Percentiles rank a stretch among this genome's conserved stretches.
These are phyloP conservation scores for Leccinum truebloodii DNA, from an alignment of 768 basidiomycete genomes.

Conservation along the genomic window DNA sequence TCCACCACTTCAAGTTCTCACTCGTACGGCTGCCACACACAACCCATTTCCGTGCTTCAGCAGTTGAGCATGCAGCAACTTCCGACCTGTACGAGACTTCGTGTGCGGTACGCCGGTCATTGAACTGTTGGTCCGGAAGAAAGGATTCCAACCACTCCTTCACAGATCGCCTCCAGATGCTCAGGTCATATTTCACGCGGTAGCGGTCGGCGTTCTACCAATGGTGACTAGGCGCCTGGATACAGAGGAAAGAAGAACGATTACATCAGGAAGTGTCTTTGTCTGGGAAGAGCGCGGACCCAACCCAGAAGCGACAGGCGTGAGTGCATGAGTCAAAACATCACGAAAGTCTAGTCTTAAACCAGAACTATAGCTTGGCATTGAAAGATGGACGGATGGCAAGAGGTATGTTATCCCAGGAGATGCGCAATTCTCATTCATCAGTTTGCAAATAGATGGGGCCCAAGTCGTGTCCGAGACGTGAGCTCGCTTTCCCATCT, in stretches of 20 bases:
- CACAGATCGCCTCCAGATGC: conserved; percentile 61
- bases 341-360: conserved; percentile 7
- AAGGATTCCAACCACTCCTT: neutral
- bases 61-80: conserved; percentile 54
- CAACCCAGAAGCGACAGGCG: conserved; percentile 64
- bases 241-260: conserved; percentile 70
- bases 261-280: conserved; percentile 71
- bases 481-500: conserved; percentile 41
- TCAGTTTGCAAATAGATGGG: conserved; percentile 50
- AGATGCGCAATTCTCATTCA: conserved; percentile 1
- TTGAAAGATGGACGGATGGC: conserved; percentile 83
- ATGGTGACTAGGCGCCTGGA: conserved; percentile 74
- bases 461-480: conserved; percentile 75
- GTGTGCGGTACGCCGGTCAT: conserved; percentile 40
- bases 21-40: conserved; percentile 22
- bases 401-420: conserved; percentile 36
- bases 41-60: conserved; percentile 11
- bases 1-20: conserved; percentile 25
- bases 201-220: conserved; percentile 53
- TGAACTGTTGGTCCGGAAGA: neutral
- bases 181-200: conserved; percentile 74
- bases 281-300: conserved; percentile 84
- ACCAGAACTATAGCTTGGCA: conserved; percentile 52
- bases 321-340: conserved; percentile 35
- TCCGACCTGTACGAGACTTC: conserved; percentile 62